phyloP scores from a whole-genome alignment of 2,329 filamentous ascomycete species.

The Cucurbitaria berberidis region DNA sequence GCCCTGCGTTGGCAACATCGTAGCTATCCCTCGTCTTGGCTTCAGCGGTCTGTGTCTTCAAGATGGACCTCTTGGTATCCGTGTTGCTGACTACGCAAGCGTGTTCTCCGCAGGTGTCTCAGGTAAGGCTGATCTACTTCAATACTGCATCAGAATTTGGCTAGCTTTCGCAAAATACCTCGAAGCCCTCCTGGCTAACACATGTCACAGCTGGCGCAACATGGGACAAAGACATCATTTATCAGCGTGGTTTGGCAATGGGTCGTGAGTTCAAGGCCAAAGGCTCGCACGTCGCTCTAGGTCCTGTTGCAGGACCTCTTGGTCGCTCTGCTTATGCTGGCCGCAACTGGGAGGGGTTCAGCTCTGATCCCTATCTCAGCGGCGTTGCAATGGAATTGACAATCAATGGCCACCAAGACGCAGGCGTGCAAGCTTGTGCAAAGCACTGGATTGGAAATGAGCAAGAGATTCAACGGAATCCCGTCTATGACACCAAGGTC shows the following conservation, averaged over 20 bases:
- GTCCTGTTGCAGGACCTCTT: slow-evolving; percentile 58
- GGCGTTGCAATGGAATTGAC: slow-evolving; percentile 51
- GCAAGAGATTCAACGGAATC: slow-evolving; percentile 59
- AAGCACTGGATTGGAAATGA: slow-evolving; percentile 68
- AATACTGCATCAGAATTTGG: background rate
- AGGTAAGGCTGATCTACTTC: slow-evolving; percentile 14
- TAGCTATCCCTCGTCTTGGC: slow-evolving; percentile 46
- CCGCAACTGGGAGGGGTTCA: slow-evolving; percentile 55
- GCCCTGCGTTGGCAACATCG: slow-evolving; percentile 62
- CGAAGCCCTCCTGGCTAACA: slow-evolving; percentile 2
- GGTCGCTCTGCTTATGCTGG: slow-evolving; percentile 51
- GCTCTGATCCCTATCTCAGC: slow-evolving; percentile 53
- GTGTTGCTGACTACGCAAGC: slow-evolving; percentile 44
- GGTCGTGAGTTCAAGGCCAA: slow-evolving; percentile 46
- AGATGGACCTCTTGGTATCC: slow-evolving; percentile 48
- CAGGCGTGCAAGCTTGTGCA: slow-evolving; percentile 51
- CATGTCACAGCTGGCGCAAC: slow-evolving; percentile 29
- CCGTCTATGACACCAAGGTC: slow-evolving; percentile 65
- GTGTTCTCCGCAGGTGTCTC: slow-evolving; percentile 51
- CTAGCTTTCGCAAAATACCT: background rate
- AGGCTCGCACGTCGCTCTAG: slow-evolving; percentile 51
- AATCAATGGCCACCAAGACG: slow-evolving; percentile 50
- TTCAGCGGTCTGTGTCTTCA: slow-evolving; percentile 51
- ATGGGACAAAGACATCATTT: slow-evolving; percentile 50
- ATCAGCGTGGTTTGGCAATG: slow-evolving; percentile 47